Evolutionary conservation across 495 filamentous ascomycete species (phyloP), one percentile per base, ranked within the genome.

Genomic region (Aspergillus asperescens): DNA sequence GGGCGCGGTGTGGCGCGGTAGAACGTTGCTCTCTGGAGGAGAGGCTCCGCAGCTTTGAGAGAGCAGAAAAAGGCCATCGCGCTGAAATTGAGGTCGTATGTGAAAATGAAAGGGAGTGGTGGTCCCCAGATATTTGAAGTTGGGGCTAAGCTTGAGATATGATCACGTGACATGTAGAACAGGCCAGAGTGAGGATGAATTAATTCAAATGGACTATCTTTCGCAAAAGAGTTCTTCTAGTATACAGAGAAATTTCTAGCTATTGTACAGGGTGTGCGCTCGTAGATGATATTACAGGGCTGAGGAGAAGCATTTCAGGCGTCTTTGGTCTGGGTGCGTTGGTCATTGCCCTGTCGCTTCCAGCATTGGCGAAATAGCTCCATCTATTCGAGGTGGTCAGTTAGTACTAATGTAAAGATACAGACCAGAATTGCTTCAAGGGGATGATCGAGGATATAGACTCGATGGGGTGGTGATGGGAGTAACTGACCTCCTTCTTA

Each of bases 281-380:
- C 16, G 10, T 6, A 8, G 8, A 12, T 28, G 32, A 29, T 10
- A 40, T 47, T 51, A 37, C 35, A 31, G 19, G 23, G 7, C 22
- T 22, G 6, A 16, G 15, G 8, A 24, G 13, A 39, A 16, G 25
- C 16, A 25, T 44, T 15, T 63, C 41, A 72, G 46, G 64, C 65
- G 65, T 93, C 83, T 62, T 90, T 89, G 24, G 77, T 84, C 59
- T 77, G 76, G 0, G 91, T 96, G 62, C 93, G 81, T 66, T 84
- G 71, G 61, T 91, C 82, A 67, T 98, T 98, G 40, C 90, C 85
- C 55, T 95, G 85, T 52, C 74, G 78, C 68, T 95, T 95, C 93
- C 93, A 98, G 67, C 93, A 98, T 59, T 86, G 78, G 59, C 82
- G 83, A 65, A 98, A 98, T 7, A 78, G 79, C 65, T 95, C 88